Percentiles rank a stretch among this genome's conserved stretches.
Evolutionary conservation across 73 alveolate genomes (phyloP).

Genomic region (Uronychia binucleata): DNA sequence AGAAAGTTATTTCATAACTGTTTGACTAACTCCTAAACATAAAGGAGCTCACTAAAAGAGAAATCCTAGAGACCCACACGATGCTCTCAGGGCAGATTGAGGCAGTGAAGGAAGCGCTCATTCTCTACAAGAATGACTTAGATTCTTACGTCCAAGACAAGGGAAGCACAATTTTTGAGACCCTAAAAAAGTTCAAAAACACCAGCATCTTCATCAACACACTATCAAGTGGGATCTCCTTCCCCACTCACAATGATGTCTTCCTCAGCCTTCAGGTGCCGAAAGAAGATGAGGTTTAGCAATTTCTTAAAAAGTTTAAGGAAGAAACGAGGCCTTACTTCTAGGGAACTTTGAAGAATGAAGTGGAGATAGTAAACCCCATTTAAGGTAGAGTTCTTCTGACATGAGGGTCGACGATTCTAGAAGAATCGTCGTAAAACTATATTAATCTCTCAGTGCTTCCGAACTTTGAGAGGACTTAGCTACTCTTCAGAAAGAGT

Average conservation of each 20-base stretch:
- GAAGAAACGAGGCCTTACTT: not conserved
- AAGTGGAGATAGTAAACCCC: constrained; percentile 38
- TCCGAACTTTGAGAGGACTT: constrained; percentile 44
- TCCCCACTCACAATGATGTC: constrained; percentile 47
- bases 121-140: constrained; percentile 5
- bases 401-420: constrained; percentile 34
- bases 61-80: constrained; percentile 5
- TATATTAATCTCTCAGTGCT: constrained; percentile 39
- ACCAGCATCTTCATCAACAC: constrained; percentile 46
- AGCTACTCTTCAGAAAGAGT: constrained; percentile 24
- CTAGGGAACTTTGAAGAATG: constrained; percentile 22
- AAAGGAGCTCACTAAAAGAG: constrained; percentile 28
- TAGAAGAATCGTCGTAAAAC: constrained; percentile 30
- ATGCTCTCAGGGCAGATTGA: constrained; percentile 2
- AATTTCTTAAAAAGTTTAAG: constrained; percentile 13
- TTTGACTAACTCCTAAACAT: constrained; percentile 12
- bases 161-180: constrained; percentile 34
- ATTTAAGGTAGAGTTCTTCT: not conserved
- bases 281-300: constrained; percentile 28
- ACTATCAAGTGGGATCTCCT: constrained; percentile 30
- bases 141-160: constrained; percentile 9
- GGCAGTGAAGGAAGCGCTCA: constrained; percentile 4
- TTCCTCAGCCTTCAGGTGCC: constrained; percentile 35
- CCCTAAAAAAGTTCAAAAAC: constrained; percentile 42
- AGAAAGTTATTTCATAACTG: not conserved